These are phyloP conservation scores for Mediolabrus comicus DNA, from an alignment of 108 stramenopile species.

Conservation along the genomic window DNA sequence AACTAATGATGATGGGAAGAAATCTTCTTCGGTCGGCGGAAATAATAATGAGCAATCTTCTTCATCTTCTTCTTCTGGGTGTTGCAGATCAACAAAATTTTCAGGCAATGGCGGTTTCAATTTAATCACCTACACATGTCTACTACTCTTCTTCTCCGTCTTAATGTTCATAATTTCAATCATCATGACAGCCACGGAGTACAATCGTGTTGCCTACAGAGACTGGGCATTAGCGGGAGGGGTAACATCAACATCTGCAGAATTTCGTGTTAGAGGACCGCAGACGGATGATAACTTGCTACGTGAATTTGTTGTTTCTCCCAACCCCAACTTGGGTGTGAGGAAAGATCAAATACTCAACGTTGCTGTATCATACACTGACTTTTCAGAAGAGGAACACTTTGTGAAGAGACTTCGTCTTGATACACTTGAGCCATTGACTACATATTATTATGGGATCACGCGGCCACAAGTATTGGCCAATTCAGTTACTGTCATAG, in stretches of 20 bases:
- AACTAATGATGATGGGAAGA: too few relatives aligned
- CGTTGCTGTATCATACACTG: conserved; percentile 29
- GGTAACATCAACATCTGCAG: conserved; percentile 44
- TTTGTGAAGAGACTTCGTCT: conserved; percentile 13
- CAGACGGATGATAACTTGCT: conserved; percentile 16
- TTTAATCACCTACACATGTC: conserved; percentile 24
- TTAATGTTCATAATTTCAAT: conserved; percentile 39
- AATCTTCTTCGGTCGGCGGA: too few relatives aligned
- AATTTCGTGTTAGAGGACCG: conserved; percentile 50
- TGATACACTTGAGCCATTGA: conserved; percentile 17
- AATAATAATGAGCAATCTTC: background rate
- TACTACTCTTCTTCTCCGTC: conserved; percentile 27
- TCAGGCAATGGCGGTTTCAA: conserved; percentile 27
- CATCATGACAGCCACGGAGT: conserved; percentile 24
- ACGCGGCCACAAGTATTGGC: conserved; percentile 28
- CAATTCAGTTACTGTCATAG: conserved; percentile 31
- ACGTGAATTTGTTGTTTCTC: conserved; percentile 22
- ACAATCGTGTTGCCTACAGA: conserved; percentile 29
- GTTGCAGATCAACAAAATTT: conserved; percentile 11
- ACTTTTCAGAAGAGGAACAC: conserved; percentile 18
- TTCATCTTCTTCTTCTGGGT: background rate
- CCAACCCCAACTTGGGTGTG: conserved; percentile 28
- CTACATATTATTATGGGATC: conserved; percentile 40
- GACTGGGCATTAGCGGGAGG: conserved; percentile 54
- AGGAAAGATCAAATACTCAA: conserved; percentile 29